Evolutionary conservation across 192 early-diverging fungal species (phyloP).

Genomic region (Lobosporangium transversale): DNA sequence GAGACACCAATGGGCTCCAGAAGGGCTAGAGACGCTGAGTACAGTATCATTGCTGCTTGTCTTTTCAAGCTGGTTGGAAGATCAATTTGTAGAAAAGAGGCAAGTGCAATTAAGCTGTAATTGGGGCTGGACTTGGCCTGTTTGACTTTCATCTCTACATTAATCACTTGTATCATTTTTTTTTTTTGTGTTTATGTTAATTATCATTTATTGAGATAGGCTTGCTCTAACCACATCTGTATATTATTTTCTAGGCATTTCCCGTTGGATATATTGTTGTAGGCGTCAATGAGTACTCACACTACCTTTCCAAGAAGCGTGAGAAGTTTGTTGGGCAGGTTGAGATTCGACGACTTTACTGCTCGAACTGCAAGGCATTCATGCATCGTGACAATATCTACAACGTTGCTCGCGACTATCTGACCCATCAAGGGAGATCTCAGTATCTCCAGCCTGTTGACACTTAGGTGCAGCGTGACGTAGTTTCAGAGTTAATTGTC

Average conservation of each 20-base stretch:
- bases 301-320: background rate
- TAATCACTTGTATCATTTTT: no score
- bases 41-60: background rate
- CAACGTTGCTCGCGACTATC: no score
- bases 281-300: background rate
- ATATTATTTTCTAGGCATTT: background rate
- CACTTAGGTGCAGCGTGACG: no score
- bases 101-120: background rate
- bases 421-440: no score
- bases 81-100: background rate
- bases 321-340: background rate
- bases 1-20: background rate
- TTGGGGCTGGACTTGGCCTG: background rate
- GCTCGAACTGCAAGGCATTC: background rate
- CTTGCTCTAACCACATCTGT: background rate
- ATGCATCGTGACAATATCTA: background rate
- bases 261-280: background rate
- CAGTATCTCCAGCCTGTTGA: no score
- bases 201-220: background rate
- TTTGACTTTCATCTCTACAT: no score
- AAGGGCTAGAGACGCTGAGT: background rate
- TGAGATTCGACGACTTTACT: background rate
- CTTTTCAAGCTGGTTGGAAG: slow-evolving; percentile 2
- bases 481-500: no score
- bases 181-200: background rate